Conservation (phyloP, 768 basidiomycete species). For the Xerocomus brunneocitrinus region DNA sequence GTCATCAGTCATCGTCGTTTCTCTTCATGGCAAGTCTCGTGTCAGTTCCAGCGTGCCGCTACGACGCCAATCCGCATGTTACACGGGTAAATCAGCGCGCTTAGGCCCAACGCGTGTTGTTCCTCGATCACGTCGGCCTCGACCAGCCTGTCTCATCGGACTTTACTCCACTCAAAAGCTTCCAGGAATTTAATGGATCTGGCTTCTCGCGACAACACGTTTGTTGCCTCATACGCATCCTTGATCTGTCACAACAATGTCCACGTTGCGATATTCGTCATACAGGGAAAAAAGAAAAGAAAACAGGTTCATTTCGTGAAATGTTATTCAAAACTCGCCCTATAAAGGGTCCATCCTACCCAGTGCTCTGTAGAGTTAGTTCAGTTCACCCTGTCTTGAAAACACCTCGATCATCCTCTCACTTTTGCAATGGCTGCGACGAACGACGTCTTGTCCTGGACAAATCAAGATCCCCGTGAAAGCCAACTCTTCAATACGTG, state of each 20-base stretch:
- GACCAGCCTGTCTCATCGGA: conserved; percentile 50
- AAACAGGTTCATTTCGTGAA: conserved; percentile 44
- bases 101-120: conserved; percentile 58
- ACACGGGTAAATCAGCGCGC: conserved; percentile 45
- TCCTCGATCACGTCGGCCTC: conserved; percentile 63
- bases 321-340: conserved; percentile 36
- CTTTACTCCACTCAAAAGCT: conserved; percentile 68
- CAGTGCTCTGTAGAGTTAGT: conserved; percentile 20
- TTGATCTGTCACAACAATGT: conserved; percentile 62
- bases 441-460: conserved; percentile 80
- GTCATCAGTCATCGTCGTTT: conserved; percentile 11
- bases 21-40: conserved; percentile 26
- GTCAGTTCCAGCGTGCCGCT: conserved; percentile 26
- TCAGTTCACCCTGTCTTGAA: conserved; percentile 30
- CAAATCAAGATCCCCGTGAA: conserved; percentile 79
- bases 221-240: conserved; percentile 58
- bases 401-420: conserved; percentile 30
- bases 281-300: conserved; percentile 36
- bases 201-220: conserved; percentile 70
- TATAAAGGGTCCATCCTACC: conserved; percentile 49
- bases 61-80: conserved; percentile 33
- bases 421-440: conserved; percentile 46
- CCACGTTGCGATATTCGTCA: conserved; percentile 74
- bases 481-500: conserved; percentile 79
- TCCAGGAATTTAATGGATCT: conserved; percentile 53